Evolutionary conservation across 495 filamentous ascomycete species (phyloP), one percentile per base, ranked within the genome.

Genomic region (Evernia prunastri): DNA sequence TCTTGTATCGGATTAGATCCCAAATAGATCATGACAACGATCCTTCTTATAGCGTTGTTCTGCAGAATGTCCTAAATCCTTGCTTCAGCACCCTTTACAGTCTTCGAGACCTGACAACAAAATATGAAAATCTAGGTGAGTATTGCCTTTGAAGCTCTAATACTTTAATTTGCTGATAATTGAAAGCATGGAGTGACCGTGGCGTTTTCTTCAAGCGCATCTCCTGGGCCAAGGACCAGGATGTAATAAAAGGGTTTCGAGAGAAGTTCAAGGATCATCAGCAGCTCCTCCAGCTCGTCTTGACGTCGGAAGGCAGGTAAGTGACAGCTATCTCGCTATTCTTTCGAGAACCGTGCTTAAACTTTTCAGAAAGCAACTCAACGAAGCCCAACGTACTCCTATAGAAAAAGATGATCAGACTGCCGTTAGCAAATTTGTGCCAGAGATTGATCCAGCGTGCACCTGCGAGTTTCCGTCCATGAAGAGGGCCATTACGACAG

Each of bases 121-220:
- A 63, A 29, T 67, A 67, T 36, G 61, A 67, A 15, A 67, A 67
- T 6, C 23, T 67, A 15, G 65, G 65, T 67, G 58, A 42, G 56
- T 63, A 33, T 15, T 3, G 13, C 29, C 5, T 47, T 9, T 15
- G 3, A 4, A 13, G 42, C 58, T 29, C 45, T 17, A 11, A n/a
- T 35, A 29, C n/a, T 13, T 37, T 56, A 33, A 23, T 60, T 56
- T 18, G 42, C 56, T 65, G 35, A 51, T 37, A 6, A 42, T 29
- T 25, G 3, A 17, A 43, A 67, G 65, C 61, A 35, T 67, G 56
- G 56, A 67, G 61, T 25, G 65, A 67, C 42, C 56, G 49, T 45
- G 61, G 61, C 23, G 37, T 63, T 27, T 63, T 47, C 37, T 63
- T 63, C 15, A 45, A 59, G 23, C 54, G 65, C 36, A 53, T 67